Conservation (phyloP, 176 grass and related monocot genomes). For the Calamus simplicifolius region DNA sequence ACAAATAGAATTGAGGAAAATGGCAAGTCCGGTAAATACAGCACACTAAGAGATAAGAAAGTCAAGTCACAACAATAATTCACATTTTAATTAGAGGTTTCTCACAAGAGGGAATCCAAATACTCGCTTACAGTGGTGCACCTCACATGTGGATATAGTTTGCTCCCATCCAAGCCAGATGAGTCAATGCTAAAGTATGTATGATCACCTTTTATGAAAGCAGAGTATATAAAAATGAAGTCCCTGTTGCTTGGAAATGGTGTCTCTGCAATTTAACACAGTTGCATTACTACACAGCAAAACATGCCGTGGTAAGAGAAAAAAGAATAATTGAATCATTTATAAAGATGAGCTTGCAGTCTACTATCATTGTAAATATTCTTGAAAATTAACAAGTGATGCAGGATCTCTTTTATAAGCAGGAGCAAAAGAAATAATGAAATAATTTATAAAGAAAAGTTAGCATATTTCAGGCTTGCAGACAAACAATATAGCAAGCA, state of each 20-base stretch:
- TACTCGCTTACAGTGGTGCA: constrained; percentile 50
- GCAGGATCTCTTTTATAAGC: too few relatives aligned
- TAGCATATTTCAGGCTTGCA: too few relatives aligned
- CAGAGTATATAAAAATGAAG: constrained; percentile 81
- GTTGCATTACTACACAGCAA: not conserved
- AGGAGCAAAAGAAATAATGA: too few relatives aligned
- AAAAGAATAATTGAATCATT: constrained; percentile 1
- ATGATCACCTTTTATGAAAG: constrained; percentile 82
- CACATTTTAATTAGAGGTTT: too few relatives aligned
- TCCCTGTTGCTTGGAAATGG: constrained; percentile 63
- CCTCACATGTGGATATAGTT: constrained; percentile 68
- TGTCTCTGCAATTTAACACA: constrained; percentile 43
- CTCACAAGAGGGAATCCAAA: constrained; percentile 38
- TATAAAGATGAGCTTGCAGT: not conserved
- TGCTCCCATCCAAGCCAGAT: constrained; percentile 42
- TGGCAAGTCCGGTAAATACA: too few relatives aligned
- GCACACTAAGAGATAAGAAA: too few relatives aligned
- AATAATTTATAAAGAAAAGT: too few relatives aligned
- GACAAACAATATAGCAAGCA: too few relatives aligned
- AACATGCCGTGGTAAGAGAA: constrained; percentile 5
- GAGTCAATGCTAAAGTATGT: constrained; percentile 66
- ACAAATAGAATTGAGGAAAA: too few relatives aligned
- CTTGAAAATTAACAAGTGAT: too few relatives aligned
- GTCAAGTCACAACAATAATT: too few relatives aligned
- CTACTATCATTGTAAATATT: too few relatives aligned